Evolutionary conservation across 78 protist species (phyloP).

Genomic region (Chrysochromulina parva): DNA sequence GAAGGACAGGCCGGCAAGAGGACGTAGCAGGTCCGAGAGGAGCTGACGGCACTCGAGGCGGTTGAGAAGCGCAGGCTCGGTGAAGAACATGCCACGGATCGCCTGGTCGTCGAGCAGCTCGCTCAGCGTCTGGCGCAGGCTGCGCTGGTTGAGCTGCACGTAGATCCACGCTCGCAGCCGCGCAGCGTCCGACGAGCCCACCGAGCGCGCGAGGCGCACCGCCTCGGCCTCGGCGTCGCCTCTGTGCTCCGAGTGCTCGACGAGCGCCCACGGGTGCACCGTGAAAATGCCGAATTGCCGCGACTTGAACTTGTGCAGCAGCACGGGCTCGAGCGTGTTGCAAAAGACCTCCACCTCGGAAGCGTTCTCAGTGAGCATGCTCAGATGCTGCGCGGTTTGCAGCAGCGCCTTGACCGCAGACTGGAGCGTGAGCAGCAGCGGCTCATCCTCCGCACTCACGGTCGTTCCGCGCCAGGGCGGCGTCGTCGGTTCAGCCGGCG

Average conservation of each 20-base stretch:
- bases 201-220: neutral
- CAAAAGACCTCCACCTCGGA: neutral
- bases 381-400: too few relatives aligned
- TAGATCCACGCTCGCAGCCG: conserved; percentile 23
- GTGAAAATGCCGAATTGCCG: neutral
- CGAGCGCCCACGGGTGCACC: neutral
- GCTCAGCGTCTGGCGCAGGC: neutral
- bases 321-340: neutral
- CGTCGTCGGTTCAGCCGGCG: too few relatives aligned
- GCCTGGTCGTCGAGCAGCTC: neutral
- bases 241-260: neutral
- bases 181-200: neutral
- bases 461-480: too few relatives aligned
- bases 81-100: neutral
- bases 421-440: too few relatives aligned
- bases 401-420: too few relatives aligned
- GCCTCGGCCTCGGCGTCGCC: neutral
- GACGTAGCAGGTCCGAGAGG: neutral
- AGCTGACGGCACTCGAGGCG: neutral
- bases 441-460: too few relatives aligned
- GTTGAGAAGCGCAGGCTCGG: neutral
- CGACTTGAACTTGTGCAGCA: neutral
- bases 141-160: neutral
- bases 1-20: neutral
- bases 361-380: neutral